phyloP scores from a whole-genome alignment of 164 flowering plant species.

The Santalum album region DNA sequence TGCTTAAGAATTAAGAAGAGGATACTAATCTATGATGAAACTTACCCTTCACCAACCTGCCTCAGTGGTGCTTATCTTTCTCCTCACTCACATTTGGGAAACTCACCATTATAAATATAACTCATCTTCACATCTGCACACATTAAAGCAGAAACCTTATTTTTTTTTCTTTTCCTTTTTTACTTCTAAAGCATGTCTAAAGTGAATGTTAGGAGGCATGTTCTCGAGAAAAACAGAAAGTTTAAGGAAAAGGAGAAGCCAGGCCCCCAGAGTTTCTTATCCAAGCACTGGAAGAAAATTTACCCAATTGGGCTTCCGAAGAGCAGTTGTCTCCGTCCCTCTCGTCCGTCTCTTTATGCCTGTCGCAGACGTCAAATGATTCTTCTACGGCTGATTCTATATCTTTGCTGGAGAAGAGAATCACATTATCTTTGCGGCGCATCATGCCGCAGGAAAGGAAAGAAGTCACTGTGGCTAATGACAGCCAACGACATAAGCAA shows the following conservation, averaged over 20 bases:
- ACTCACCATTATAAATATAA: conserved; percentile 10
- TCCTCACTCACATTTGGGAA: neutral
- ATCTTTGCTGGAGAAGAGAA: conserved; percentile 24
- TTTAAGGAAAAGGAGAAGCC: conserved; percentile 35
- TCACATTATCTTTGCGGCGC: conserved; percentile 23
- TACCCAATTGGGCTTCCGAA: conserved; percentile 65
- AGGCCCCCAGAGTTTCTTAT: conserved; percentile 24
- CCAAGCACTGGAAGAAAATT: conserved; percentile 64
- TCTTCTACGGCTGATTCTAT: conserved; percentile 40
- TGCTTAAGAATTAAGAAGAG: conserved; percentile 27
- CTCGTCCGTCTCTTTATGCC: conserved; percentile 46
- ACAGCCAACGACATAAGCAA: conserved; percentile 10
- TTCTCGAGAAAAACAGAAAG: conserved; percentile 34
- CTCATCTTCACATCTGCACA: conserved; percentile 11
- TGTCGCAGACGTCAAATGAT: conserved; percentile 59
- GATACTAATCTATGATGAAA: conserved; percentile 15
- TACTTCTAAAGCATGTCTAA: conserved; percentile 34
- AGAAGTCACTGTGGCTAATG: conserved; percentile 14
- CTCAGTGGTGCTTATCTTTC: neutral
- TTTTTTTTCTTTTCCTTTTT: too few species aligned
- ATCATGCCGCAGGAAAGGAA: conserved; percentile 23
- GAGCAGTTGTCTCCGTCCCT: conserved; percentile 46
- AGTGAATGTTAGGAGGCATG: conserved; percentile 30
- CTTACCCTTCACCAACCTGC: conserved; percentile 43
- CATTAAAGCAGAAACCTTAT: conserved; percentile 6